These are phyloP conservation scores for Microcyclosporella mali DNA, from an alignment of 2,329 filamentous ascomycete species.

Conservation along the genomic window DNA sequence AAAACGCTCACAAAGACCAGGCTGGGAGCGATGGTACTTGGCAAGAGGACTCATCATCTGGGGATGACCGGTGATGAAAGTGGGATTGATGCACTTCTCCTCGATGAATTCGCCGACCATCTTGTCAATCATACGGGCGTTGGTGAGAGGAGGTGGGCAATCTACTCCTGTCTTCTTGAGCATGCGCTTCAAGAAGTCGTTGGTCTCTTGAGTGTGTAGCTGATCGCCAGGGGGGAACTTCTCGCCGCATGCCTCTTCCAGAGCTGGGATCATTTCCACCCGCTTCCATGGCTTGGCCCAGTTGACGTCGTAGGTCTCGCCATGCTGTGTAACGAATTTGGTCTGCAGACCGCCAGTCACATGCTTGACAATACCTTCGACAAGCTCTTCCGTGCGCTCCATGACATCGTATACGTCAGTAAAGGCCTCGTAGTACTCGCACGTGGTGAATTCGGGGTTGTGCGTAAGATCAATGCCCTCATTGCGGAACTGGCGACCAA, in stretches of 20 bases:
- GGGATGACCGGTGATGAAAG: conserved; percentile 78
- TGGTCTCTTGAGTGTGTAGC: conserved; percentile 83
- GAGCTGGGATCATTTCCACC: conserved; percentile 89
- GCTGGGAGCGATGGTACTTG: conserved; percentile 79
- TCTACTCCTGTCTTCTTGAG: conserved; percentile 87
- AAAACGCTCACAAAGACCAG: conserved; percentile 91
- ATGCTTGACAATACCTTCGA: conserved; percentile 82
- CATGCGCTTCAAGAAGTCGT: conserved; percentile 75
- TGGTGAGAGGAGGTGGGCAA: conserved; percentile 84
- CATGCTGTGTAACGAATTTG: conserved; percentile 76
- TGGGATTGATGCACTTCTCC: conserved; percentile 87
- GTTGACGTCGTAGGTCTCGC: conserved; percentile 85
- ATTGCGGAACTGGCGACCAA: conserved; percentile 93
- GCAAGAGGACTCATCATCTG: conserved; percentile 88
- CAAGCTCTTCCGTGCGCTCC: conserved; percentile 85
- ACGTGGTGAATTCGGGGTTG: conserved; percentile 96
- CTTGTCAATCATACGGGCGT: conserved; percentile 93
- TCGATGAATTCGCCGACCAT: conserved; percentile 88
- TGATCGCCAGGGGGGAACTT: conserved; percentile 88
- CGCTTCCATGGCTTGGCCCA: conserved; percentile 93
- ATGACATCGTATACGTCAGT: conserved; percentile 83
- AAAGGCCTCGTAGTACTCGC: conserved; percentile 93
- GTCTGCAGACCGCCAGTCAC: conserved; percentile 58
- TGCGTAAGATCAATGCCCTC: conserved; percentile 88
- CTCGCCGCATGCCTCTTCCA: conserved; percentile 84